These are phyloP conservation scores for Cyberlindnera suaveolens DNA, from an alignment of 805 yeast genomes.

Conservation along the genomic window DNA sequence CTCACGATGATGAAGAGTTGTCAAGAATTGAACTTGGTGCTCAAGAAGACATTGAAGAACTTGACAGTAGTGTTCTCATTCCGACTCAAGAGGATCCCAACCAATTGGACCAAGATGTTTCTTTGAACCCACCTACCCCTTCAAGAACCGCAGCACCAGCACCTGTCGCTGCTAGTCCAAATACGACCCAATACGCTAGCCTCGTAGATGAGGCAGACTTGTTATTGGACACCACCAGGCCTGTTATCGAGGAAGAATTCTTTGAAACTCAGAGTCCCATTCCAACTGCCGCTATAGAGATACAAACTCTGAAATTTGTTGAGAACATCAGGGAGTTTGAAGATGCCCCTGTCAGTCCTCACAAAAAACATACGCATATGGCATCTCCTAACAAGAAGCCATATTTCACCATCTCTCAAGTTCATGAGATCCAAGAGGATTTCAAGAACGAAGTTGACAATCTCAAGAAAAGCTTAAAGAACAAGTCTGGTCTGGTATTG, in stretches of 20 bases:
- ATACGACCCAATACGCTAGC: too few relatives aligned
- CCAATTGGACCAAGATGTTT: conserved; percentile 7
- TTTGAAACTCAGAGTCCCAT: too few relatives aligned
- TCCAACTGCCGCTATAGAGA: too few relatives aligned
- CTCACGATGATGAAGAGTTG: conserved; percentile 20
- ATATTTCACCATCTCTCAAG: conserved; percentile 22
- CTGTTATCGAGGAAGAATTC: too few relatives aligned
- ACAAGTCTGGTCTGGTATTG: conserved; percentile 10
- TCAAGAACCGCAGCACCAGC: too few relatives aligned
- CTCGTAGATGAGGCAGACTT: too few relatives aligned
- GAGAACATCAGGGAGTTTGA: conserved; percentile 4
- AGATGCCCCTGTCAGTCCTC: conserved; percentile 2
- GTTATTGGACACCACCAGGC: too few relatives aligned
- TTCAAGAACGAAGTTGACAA: conserved; percentile 19
- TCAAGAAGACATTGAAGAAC: neutral
- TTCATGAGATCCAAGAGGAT: conserved; percentile 23
- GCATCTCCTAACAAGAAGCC: conserved; percentile 22
- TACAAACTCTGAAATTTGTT: neutral
- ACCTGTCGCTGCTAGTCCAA: too few relatives aligned
- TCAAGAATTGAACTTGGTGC: conserved; percentile 20
- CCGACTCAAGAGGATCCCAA: conserved; percentile 9
- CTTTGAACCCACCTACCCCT: conserved; percentile 14
- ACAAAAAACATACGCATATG: conserved; percentile 2
- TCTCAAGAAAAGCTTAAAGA: conserved; percentile 15
- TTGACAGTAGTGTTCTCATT: conserved; percentile 1